Conservation (phyloP, 164 flowering plant species). For the Berberis thunbergii region DNA sequence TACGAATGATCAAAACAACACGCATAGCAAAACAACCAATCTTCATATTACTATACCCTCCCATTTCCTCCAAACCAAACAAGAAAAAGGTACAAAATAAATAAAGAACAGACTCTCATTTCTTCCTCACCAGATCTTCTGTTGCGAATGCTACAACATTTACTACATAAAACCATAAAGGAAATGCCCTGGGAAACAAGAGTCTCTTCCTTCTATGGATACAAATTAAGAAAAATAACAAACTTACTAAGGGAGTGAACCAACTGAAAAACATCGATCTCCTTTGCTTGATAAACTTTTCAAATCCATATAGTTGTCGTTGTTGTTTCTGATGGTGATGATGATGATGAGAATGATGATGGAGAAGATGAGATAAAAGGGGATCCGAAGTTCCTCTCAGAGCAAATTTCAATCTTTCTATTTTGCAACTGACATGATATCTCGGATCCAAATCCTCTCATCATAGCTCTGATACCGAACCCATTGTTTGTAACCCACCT, state of each 20-base stretch:
- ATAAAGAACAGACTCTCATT: conserved; percentile 6
- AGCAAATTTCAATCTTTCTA: conserved; percentile 28
- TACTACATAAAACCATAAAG: conserved; percentile 9
- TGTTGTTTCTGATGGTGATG: conserved; percentile 1
- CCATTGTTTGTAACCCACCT: conserved; percentile 2
- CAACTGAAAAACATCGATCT: not conserved
- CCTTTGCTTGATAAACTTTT: conserved; percentile 3
- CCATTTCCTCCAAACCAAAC: conserved; percentile 12
- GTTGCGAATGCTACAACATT: conserved; percentile 12
- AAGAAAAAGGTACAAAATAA: not conserved
- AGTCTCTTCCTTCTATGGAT: conserved; percentile 21
- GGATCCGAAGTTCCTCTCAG: conserved; percentile 96
- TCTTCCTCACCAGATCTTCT: too few relatives aligned
- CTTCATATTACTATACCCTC: conserved; percentile 31
- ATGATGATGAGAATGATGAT: conserved; percentile 3
- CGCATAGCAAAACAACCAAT: conserved; percentile 19
- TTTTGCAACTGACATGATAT: conserved; percentile 67
- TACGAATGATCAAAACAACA: not conserved
- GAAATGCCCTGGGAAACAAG: conserved; percentile 14
- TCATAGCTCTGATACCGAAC: conserved; percentile 1
- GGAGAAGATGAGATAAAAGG: conserved; percentile 22
- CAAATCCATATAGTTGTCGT: not conserved
- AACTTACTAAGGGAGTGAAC: conserved; percentile 19
- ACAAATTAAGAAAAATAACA: conserved; percentile 6
- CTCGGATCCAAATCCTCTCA: conserved; percentile 61